phyloP scores from a whole-genome alignment of 768 basidiomycete species.

The Mrakia frigida region DNA sequence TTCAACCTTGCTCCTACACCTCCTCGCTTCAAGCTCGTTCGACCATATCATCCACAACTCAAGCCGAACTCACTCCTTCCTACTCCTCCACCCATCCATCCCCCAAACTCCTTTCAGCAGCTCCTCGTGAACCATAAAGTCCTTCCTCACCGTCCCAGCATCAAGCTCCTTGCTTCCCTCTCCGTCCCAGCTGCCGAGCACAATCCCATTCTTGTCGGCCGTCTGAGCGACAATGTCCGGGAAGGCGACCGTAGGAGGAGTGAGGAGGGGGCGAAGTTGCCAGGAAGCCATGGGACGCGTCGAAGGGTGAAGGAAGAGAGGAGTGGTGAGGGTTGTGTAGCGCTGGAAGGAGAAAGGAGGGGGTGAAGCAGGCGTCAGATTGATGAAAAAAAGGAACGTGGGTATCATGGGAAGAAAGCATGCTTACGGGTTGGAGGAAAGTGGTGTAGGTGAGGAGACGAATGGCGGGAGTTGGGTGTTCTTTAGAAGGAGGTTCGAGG shows the following conservation, averaged over 20 bases:
- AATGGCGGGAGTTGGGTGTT: constrained; percentile 25
- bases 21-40: too few species aligned
- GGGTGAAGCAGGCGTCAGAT: neutral
- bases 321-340: constrained; percentile 32
- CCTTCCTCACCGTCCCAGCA: neutral
- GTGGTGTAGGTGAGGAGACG: constrained; percentile 30
- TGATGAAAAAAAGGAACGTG: neutral
- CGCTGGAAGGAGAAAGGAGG: constrained; percentile 4
- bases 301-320: constrained; percentile 27
- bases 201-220: constrained; percentile 25
- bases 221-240: constrained; percentile 32
- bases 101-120: constrained; percentile 30
- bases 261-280: constrained; percentile 24
- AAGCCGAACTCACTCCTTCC: neutral
- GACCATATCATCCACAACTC: too few species aligned
- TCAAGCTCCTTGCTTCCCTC: constrained; percentile 11
- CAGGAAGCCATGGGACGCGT: constrained; percentile 30
- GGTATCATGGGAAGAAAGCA: too few species aligned
- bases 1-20: too few species aligned
- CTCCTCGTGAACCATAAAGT: constrained; percentile 32
- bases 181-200: constrained; percentile 31
- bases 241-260: constrained; percentile 12
- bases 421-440: constrained; percentile 26
- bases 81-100: constrained; percentile 22
- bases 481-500: constrained; percentile 24